A percentile compares a stretch with the other conserved stretches of the same genome.
phyloP scores from a whole-genome alignment of 306 rosid genomes.

The Casuarina equisetifolia region DNA sequence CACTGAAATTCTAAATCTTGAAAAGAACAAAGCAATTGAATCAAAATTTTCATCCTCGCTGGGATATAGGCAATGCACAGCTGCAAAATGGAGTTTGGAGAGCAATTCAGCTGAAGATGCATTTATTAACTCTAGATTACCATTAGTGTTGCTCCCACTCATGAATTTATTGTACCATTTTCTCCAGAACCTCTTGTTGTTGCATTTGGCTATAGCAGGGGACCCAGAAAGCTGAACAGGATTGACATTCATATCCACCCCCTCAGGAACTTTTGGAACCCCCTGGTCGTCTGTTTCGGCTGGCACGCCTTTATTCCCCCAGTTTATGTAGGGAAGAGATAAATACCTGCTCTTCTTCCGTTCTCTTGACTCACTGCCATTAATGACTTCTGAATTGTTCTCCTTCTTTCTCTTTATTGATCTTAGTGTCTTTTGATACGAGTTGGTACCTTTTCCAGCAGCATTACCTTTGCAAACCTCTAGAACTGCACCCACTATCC shows the following conservation, averaged over 20 bases:
- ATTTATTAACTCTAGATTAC: conserved; percentile 39
- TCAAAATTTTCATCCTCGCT: conserved; percentile 41
- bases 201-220: conserved; percentile 37
- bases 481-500: background rate
- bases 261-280: conserved; percentile 33
- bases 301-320: conserved; percentile 37
- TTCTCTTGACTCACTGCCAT: conserved; percentile 47
- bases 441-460: conserved; percentile 4
- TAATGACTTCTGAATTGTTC: conserved; percentile 19
- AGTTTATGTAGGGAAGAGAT: conserved; percentile 70
- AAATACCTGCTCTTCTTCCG: conserved; percentile 83
- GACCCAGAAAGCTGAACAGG: conserved; percentile 15
- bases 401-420: conserved; percentile 34
- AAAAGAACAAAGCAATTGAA: conserved; percentile 66
- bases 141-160: conserved; percentile 29
- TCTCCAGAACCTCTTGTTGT: conserved; percentile 58
- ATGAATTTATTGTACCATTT: conserved; percentile 62
- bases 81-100: conserved; percentile 61
- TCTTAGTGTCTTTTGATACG: background rate
- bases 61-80: conserved; percentile 57
- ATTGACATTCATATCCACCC: conserved; percentile 18
- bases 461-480: conserved; percentile 7
- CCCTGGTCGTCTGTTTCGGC: conserved; percentile 35
- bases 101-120: conserved; percentile 52
- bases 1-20: conserved; percentile 58